Conservation (phyloP, 2,329 filamentous ascomycete species). For the Aspergillus amoenus region DNA sequence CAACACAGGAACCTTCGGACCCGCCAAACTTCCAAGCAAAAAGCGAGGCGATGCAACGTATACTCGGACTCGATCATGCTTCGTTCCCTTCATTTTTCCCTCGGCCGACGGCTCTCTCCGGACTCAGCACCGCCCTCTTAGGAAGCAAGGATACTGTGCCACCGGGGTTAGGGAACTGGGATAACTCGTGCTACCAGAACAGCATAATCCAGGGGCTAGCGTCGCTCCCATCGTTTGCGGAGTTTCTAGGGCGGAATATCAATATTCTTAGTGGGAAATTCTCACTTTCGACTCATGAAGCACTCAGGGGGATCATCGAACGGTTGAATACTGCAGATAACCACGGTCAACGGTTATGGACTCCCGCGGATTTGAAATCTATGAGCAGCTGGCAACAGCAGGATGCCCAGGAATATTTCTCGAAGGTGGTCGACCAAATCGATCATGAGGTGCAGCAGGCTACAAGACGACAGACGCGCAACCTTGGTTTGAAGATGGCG, state of each 20-base stretch:
- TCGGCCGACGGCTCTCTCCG: constrained; percentile 55
- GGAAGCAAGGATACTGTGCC: constrained; percentile 37
- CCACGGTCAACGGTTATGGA: constrained; percentile 77
- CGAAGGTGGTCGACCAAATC: constrained; percentile 80
- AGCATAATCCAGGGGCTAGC: constrained; percentile 86
- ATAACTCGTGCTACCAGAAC: constrained; percentile 98
- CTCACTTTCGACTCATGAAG: constrained; percentile 48
- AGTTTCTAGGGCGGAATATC: constrained; percentile 59
- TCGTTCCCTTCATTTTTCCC: constrained; percentile 60
- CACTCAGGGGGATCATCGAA: constrained; percentile 65
- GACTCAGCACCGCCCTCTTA: constrained; percentile 49
- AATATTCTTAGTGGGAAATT: constrained; percentile 37
- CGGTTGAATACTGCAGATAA: constrained; percentile 69
- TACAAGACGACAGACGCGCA: constrained; percentile 43
- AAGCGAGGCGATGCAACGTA: constrained; percentile 62
- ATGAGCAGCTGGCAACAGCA: constrained; percentile 97
- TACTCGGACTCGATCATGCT: constrained; percentile 61
- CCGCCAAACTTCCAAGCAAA: constrained; percentile 52
- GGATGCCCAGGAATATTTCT: constrained; percentile 96
- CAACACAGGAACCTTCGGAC: constrained; percentile 39
- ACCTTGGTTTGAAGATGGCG: constrained; percentile 42
- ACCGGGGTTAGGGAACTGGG: constrained; percentile 78
- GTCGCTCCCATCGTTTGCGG: constrained; percentile 67
- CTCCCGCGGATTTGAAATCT: constrained; percentile 75
- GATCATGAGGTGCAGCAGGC: constrained; percentile 70